Evolutionary conservation across 495 filamentous ascomycete genomes (phyloP).

Genomic region (Penicillium lagena): DNA sequence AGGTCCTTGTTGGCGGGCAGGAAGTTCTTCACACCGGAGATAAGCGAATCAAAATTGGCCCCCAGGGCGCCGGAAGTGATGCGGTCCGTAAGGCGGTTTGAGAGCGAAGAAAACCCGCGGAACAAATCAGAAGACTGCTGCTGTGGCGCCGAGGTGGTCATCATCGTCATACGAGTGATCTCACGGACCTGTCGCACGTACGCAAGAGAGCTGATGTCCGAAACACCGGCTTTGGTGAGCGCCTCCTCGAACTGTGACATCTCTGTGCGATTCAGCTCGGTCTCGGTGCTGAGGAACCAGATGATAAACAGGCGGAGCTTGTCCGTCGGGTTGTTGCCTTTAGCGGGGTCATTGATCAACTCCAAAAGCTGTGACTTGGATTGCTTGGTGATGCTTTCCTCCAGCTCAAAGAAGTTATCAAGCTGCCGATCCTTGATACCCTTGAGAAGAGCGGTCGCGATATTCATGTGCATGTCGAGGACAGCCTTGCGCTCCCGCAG

Average conservation of each 20-base stretch:
- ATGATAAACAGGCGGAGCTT: constrained; percentile 94
- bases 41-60: constrained; percentile 88
- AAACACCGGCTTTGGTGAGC: constrained; percentile 63
- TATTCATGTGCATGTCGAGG: constrained; percentile 99
- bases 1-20: constrained; percentile 91
- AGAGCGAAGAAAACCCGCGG: constrained; percentile 82
- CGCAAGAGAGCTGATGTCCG: constrained; percentile 63
- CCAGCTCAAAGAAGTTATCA: constrained; percentile 93
- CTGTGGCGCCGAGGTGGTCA: constrained; percentile 73
- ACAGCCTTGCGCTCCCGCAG: constrained; percentile 84
- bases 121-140: constrained; percentile 70
- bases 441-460: constrained; percentile 75
- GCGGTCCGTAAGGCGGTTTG: constrained; percentile 83
- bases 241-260: constrained; percentile 86
- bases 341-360: constrained; percentile 70
- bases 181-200: constrained; percentile 92
- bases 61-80: constrained; percentile 86
- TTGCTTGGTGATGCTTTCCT: constrained; percentile 91
- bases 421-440: constrained; percentile 92
- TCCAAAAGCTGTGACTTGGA: constrained; percentile 86
- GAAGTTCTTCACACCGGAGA: constrained; percentile 99
- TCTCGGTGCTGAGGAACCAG: constrained; percentile 94
- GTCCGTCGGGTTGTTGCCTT: constrained; percentile 78
- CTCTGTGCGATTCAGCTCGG: constrained; percentile 73
- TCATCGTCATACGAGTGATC: constrained; percentile 97